Evolutionary conservation across 176 grass and related monocot species (phyloP).

Genomic region (Oropetium thomaeum): DNA sequence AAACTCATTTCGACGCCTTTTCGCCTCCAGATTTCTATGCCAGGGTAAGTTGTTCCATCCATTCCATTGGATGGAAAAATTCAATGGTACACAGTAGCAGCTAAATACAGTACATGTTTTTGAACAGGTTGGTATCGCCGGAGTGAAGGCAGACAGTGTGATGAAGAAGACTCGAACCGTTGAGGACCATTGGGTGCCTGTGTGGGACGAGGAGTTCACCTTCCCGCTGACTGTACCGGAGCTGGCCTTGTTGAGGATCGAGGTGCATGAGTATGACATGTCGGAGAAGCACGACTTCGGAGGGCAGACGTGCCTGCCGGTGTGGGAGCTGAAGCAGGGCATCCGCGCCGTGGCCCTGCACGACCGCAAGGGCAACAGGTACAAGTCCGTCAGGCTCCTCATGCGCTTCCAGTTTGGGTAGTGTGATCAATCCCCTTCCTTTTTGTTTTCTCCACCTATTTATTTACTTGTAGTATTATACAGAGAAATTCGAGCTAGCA

Average conservation of each 20-base stretch:
- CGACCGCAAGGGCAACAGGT: constrained; percentile 52
- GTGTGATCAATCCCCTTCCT: not conserved
- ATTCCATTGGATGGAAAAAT: no score
- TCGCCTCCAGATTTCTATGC: constrained; percentile 90
- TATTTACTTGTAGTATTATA: not conserved
- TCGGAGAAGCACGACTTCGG: constrained; percentile 71
- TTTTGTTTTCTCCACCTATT: not conserved
- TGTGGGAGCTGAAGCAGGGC: constrained; percentile 63
- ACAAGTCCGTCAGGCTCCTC: constrained; percentile 72
- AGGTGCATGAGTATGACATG: constrained; percentile 64
- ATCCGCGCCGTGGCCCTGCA: constrained; percentile 65
- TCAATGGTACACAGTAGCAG: not conserved
- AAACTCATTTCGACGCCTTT: constrained; percentile 85
- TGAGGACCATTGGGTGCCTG: constrained; percentile 71
- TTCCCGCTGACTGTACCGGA: constrained; percentile 67
- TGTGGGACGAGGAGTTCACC: constrained; percentile 80
- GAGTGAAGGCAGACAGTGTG: constrained; percentile 49
- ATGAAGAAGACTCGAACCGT: constrained; percentile 59
- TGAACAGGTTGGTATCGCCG: constrained; percentile 64
- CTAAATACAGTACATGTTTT: no score
- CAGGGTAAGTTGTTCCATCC: constrained; percentile 41
- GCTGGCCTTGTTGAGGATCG: constrained; percentile 58
- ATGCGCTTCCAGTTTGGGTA: constrained; percentile 65
- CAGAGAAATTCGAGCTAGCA: not conserved
- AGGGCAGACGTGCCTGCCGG: constrained; percentile 64